phyloP scores from a whole-genome alignment of 768 basidiomycete genomes.

The Auricularia heimuer region DNA sequence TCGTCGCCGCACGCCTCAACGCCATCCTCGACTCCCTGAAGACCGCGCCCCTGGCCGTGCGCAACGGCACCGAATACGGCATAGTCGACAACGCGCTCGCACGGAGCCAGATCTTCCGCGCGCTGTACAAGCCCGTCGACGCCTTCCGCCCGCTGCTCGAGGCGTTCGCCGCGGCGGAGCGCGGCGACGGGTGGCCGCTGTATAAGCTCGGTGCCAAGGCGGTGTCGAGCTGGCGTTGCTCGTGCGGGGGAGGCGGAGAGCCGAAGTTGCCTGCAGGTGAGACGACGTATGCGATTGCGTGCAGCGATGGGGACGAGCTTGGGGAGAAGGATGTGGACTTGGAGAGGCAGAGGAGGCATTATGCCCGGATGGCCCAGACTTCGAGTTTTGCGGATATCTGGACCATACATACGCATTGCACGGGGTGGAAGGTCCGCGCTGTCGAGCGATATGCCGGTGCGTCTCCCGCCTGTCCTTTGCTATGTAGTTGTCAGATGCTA shows the following conservation, averaged over 20 bases:
- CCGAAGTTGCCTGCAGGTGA: neutral
- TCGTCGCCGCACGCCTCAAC: constrained; percentile 5
- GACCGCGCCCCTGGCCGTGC: constrained; percentile 15
- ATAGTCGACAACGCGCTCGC: constrained; percentile 17
- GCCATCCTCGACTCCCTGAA: constrained; percentile 12
- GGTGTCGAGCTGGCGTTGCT: neutral
- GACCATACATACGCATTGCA: constrained; percentile 2
- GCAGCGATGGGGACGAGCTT: constrained; percentile 11
- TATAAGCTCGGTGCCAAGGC: neutral
- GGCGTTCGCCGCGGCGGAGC: constrained; percentile 17
- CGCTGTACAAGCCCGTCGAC: constrained; percentile 19
- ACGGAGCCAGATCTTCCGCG: constrained; percentile 12
- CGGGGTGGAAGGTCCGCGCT: neutral
- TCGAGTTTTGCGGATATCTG: constrained; percentile 15
- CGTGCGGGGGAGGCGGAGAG: constrained; percentile 1
- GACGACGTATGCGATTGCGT: constrained; percentile 9
- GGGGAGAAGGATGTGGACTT: neutral
- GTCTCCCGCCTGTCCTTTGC: constrained; percentile 9
- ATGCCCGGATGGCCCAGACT: constrained; percentile 2
- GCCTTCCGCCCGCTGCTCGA: constrained; percentile 3
- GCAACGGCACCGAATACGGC: constrained; percentile 12
- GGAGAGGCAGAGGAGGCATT: constrained; percentile 7
- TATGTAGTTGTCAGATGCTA: neutral
- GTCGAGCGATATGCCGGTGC: constrained; percentile 8
- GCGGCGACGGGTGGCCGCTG: constrained; percentile 17